Base-by-base conservation (phyloP, 2,329 filamentous ascomycete species). In the Hypocreales sp. region DNA sequence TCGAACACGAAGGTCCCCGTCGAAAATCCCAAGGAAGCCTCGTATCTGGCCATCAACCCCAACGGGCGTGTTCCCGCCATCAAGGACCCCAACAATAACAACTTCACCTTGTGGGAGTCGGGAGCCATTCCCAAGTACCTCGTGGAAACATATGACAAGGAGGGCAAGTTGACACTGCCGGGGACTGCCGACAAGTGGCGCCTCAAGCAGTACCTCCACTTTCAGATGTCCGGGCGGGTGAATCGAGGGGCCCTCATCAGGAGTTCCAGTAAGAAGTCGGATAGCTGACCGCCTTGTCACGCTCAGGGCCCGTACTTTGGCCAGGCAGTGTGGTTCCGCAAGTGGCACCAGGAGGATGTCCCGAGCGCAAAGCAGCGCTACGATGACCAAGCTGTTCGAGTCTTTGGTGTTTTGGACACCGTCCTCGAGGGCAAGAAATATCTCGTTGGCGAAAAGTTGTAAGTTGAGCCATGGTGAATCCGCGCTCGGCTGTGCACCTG, bases 161-260 rank as follows among this genome's bases (percentile, higher is more conserved):
- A 37, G 11, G 23, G 28, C 22, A 48, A 41, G 37, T 26, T 53
- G 21, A 44, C 36, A 5, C 37, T 38, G 23, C 28, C 34, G n/a
- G 33, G 31, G 5, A 30, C 28, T 12, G 31, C 32, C n/a, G 48
- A 52, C 16, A 45, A 45, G 28, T 48, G 41, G 35, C 32, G 34
- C 4, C 29, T 45, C 24, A 49, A 48, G 35, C 50, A 55, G 37
- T 53, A 44, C 32, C 38, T 53, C 8, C 39, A 47, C 36, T 54
- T 55, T 31, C 52, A 56, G 26, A 46, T 46, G 35, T 54, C 48
- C 11, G 52, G 53, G 10, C 52, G 55, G 34, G 41, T 42, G 29
- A 10, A 20, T n/a, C n/a, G n/a, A n/a, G n/a, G n/a, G n/a, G n/a
- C n/a, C n/a, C n/a, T n/a, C n/a, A n/a, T n/a, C n/a, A n/a, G n/a